Base-by-base conservation (phyloP, 805 yeast genomes). In the Debaryomyces tyrocola region DNA sequence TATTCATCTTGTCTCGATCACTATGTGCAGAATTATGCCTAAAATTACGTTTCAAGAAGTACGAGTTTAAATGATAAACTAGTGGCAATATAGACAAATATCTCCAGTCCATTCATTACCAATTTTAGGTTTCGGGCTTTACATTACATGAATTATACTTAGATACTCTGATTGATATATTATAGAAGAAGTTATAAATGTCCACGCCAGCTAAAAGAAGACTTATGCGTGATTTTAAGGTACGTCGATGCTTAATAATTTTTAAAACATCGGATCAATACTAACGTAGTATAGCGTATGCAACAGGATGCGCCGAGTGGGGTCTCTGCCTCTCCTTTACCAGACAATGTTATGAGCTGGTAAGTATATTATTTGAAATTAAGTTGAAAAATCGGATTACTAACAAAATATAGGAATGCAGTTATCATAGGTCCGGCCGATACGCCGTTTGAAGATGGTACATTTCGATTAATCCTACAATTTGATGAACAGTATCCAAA, bases 191-290 rank as follows among this genome's bases (percentile, higher is more conserved):
- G 31, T 17, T 21, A 20, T 43, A 36, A 35, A 92, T 92, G 99
- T 91, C 98, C 6, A 94, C 99, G 6, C 94, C 97, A 12, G 99
- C 99, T n/a, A 84, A 96, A 67, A 87, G 97, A 82, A 84, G 99
- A 74, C 82, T 94, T 60, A 94, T 94, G 98, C 87, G 99, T 68
- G 99, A 94, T 70, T 90, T 94, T 71, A 91, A 90, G 68, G 87
- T 85, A 69, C 40, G 86, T 66, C 20, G 17, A 2, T n/a, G 11
- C 14, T 28, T 15, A 29, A 33, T 27, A 24, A 28, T 29, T 31
- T 8, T 6, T 4, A 12, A 24, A 31, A 10, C 6, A 11, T 20
- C 7, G 27, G 10, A 24, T 20, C n/a, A 14, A 21, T 21, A 47
- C 57, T 61, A 58, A 58, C 61, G 40, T 27, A 20, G 6, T 44